Percentiles rank a stretch among this genome's conserved stretches.
Conservation (phyloP, 352 stramenopile species). For the Pythium rishiriense region DNA sequence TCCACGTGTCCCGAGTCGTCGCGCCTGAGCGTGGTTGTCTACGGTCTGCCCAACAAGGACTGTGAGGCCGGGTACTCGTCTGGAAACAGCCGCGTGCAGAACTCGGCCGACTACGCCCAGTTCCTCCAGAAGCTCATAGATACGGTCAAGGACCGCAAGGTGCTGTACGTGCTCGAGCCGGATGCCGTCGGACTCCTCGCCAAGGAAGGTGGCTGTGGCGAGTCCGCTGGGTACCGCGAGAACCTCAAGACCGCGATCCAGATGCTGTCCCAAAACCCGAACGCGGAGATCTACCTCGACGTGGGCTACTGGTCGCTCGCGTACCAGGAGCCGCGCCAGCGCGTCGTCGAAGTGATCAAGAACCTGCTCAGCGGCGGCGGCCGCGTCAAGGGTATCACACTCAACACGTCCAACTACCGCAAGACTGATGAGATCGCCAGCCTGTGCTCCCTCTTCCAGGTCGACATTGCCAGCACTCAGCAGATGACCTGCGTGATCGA, state of each 20-base stretch:
- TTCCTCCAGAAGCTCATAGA: conserved; percentile 45
- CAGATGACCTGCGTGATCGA: conserved; percentile 54
- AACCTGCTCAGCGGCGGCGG: conserved; percentile 33
- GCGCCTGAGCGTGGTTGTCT: conserved; percentile 60
- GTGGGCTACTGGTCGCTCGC: conserved; percentile 61
- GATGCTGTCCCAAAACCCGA: conserved; percentile 50
- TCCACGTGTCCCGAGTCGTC: conserved; percentile 37
- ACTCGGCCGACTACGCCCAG: conserved; percentile 41
- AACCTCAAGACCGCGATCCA: conserved; percentile 57
- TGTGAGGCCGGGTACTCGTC: conserved; percentile 56
- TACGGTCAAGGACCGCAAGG: conserved; percentile 47
- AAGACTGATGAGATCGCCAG: conserved; percentile 43
- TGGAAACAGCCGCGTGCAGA: conserved; percentile 34
- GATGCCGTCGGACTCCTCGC: conserved; percentile 57
- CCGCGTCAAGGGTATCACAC: conserved; percentile 52
- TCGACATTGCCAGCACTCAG: conserved; percentile 24
- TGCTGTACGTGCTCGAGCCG: conserved; percentile 68
- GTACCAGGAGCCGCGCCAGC: conserved; percentile 23
- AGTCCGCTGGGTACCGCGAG: conserved; percentile 41
- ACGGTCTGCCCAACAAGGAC: conserved; percentile 69
- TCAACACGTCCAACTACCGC: conserved; percentile 76
- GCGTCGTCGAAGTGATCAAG: conserved; percentile 47
- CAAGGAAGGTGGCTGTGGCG: conserved; percentile 37
- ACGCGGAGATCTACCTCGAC: conserved; percentile 66
- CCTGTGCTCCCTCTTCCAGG: conserved; percentile 56